Base-by-base conservation (phyloP, 805 yeast species). In the Starmerella cellae region DNA sequence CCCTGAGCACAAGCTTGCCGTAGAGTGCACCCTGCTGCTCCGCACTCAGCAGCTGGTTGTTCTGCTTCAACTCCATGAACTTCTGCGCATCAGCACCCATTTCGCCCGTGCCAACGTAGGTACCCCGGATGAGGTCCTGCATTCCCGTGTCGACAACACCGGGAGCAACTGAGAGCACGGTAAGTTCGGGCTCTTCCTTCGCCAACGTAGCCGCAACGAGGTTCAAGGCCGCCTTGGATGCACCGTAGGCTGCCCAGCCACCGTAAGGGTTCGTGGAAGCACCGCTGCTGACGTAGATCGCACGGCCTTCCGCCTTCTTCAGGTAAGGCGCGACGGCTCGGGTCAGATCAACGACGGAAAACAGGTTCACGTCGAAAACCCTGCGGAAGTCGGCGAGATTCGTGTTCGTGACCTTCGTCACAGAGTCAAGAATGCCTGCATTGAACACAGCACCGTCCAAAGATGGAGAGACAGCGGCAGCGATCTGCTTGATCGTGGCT, bases 231-330 rank as follows among this genome's bases (percentile, higher is more conserved):
- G 96, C 95, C 60, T 88, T 88, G 5, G 95, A 77, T 4, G 87
- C 65, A 1, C 95, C 94, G 55, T 88, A 88, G 4, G 95, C 93
- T 16, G 80, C 79, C 96, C 96, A 88, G 0, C 84, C 91, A 48
- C 67, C 53, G 49, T 66, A 70, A 17, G 77, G 64, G 41, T 67
- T 71, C 1, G 70, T 68, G 17, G 93, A 71, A 1, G 97, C 96
- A 5, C 95, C 96, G 2, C 94, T 82, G 17, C 93, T 81, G 0
- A 87, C 95, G 43, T 79, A 74, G n/a, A 88, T 66, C 29, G 80
- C 68, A 33, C 66, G 70, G 0, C 94, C 94, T 13, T 69, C 62
- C 3, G 74, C 48, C 39, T 65, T 58, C 30, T 71, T 63, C 49
- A 88, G 63, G 29, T 70, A 63, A 0, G 88, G 85, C 36, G 47